Base-by-base conservation (phyloP, 768 basidiomycete species). In the Sarcomyxa edulis region DNA sequence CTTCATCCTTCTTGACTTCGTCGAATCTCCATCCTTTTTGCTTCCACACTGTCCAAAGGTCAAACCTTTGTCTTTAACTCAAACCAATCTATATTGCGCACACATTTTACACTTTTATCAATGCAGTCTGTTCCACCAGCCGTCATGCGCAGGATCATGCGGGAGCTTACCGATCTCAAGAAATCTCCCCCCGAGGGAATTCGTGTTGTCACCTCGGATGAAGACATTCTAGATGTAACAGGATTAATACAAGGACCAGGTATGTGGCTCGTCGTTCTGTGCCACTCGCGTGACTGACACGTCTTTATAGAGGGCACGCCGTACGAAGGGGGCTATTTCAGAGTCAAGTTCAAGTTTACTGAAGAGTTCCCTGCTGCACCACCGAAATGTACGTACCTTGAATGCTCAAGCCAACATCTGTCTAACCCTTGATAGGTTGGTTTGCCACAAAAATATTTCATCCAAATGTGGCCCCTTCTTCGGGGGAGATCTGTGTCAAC, bases 401-500 rank as follows among this genome's bases (percentile, higher is more conserved):
- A 19, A 27, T 22, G 12, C n/a, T 30, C 30, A 23, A 5, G 4
- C 22, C 36, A 12, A 29, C 37, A 21, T 14, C n/a, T 30, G 27
- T 15, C 12, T 21, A 34, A 25, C 31, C 30, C 28, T 8, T 16
- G 28, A 8, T 48, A 95, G 93, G 94, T 54, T 84, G 88, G 69
- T 86, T 96, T 48, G 66, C 74, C 10, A 96, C 94, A 35, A 96
- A 95, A 68, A 94, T 98, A 40, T 97, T 97, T 61, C 94, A 97
- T 52, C 94, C 95, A 0, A 98, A 98, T 51, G 91, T 98, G 27
- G 94, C 92, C 0, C n/a, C n/a, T n/a, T 71, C 75, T 23, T 60
- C 76, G 0, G 93, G 93, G 11, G 93, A 96, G 61, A 97, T 97
- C 49, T 97, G 93, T 58, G 93, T 97, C 10, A 95, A 94, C 65